phyloP scores from a whole-genome alignment of 1,284 basidiomycete genomes.

The Ustilago sp. region DNA sequence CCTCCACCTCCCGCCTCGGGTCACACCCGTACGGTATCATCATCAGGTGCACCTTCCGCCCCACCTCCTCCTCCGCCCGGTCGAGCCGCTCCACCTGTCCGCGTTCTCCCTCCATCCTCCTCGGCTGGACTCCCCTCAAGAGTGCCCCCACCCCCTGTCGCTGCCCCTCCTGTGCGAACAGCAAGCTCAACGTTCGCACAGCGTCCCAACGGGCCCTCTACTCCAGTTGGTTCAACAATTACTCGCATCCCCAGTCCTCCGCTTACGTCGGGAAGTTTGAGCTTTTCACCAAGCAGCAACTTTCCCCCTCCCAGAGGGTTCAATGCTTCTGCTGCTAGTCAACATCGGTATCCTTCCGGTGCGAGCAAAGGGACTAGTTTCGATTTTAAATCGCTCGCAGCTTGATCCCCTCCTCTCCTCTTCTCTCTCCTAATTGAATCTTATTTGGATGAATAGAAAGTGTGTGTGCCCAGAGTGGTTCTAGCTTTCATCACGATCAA shows the following conservation, averaged over 20 bases:
- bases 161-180: slow-evolving; percentile 60
- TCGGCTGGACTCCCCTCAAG: slow-evolving; percentile 76
- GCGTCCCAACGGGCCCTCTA: slow-evolving; percentile 24
- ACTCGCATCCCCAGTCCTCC: slow-evolving; percentile 44
- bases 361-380: slow-evolving; percentile 39
- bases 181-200: slow-evolving; percentile 34
- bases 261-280: slow-evolving; percentile 32
- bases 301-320: slow-evolving; percentile 50
- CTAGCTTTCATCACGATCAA: not conserved
- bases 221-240: slow-evolving; percentile 5
- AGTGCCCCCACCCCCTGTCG: slow-evolving; percentile 74
- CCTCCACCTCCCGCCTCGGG: slow-evolving; percentile 54
- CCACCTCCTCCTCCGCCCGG: slow-evolving; percentile 75
- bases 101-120: slow-evolving; percentile 74
- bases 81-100: slow-evolving; percentile 80
- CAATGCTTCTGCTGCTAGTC: slow-evolving; percentile 36
- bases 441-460: not conserved
- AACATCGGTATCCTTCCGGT: slow-evolving; percentile 47
- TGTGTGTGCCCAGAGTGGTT: not conserved
- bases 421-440: not conserved
- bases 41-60: slow-evolving; percentile 69
- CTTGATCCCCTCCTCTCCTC: not conserved
- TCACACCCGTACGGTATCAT: slow-evolving; percentile 47
- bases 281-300: slow-evolving; percentile 31
- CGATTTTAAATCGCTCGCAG: slow-evolving; percentile 37